These are phyloP conservation scores for Acer negundo DNA, from an alignment of 345 rosid species.

Conservation along the genomic window DNA sequence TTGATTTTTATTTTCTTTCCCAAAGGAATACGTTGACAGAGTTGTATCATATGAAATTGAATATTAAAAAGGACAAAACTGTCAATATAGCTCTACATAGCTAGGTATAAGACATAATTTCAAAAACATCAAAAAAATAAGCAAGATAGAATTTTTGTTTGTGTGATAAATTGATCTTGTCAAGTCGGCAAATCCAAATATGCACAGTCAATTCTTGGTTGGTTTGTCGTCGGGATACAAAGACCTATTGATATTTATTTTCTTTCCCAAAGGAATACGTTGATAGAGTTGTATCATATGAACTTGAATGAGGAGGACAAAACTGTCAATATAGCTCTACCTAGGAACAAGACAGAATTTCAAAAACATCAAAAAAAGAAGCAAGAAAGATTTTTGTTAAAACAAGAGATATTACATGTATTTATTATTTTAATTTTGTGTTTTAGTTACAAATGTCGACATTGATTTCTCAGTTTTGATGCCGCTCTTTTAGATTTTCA, in stretches of 20 bases:
- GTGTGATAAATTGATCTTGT: background rate
- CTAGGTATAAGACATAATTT: background rate
- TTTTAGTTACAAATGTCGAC: background rate
- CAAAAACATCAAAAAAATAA: no score
- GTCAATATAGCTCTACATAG: conserved; percentile 10
- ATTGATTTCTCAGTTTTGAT: background rate
- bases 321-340: conserved; percentile 19
- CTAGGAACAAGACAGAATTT: background rate
- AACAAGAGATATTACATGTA: background rate
- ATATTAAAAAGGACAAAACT: conserved; percentile 30
- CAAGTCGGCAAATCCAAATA: background rate
- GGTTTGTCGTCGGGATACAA: conserved; percentile 23
- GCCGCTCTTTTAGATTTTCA: background rate
- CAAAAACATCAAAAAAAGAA: no score
- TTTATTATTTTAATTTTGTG: background rate
- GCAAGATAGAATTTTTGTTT: no score
- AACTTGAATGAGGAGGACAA: conserved; percentile 26
- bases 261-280: conserved; percentile 2
- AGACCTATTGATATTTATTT: background rate
- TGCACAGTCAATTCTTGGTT: background rate
- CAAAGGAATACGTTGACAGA: conserved; percentile 13
- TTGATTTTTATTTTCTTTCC: background rate
- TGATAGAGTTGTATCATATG: conserved; percentile 15
- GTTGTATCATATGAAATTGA: conserved; percentile 3
- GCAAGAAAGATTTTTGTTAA: background rate